Evolutionary conservation across 2,329 filamentous ascomycete genomes (phyloP).

Genomic region (Cordyceps cateniannulata): DNA sequence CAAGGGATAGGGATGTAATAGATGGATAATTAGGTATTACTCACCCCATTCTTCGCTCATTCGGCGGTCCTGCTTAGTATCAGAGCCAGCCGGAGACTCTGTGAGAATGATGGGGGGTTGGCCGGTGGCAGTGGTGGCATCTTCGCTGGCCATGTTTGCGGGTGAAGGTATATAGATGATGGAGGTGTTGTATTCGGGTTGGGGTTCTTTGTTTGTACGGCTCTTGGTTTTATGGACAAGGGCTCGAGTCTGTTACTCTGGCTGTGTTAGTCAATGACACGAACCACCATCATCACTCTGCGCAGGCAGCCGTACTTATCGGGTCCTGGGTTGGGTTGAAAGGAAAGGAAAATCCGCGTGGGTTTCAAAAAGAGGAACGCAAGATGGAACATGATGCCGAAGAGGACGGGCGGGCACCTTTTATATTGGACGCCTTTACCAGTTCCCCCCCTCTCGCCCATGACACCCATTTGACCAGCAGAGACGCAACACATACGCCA

Average conservation of each 20-base stretch:
- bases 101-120: slow-evolving; percentile 19
- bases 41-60: slow-evolving; percentile 44
- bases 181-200: neutral
- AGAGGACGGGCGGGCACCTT: neutral
- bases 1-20: neutral
- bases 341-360: neutral
- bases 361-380: neutral
- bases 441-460: neutral
- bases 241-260: neutral
- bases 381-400: neutral
- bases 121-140: slow-evolving; percentile 16
- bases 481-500: neutral
- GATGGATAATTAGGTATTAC: slow-evolving; percentile 15
- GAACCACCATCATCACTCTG: neutral
- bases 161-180: neutral
- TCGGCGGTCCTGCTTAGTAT: slow-evolving; percentile 26
- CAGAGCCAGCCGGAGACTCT: slow-evolving; percentile 22
- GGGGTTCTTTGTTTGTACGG: neutral
- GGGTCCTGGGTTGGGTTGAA: neutral
- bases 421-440: neutral
- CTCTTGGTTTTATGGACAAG: neutral
- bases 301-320: neutral
- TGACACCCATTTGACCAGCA: neutral
- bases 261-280: neutral
- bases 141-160: slow-evolving; percentile 19